These are phyloP conservation scores for Hydnomerulius pinastri DNA, from an alignment of 768 basidiomycete species.

Conservation along the genomic window DNA sequence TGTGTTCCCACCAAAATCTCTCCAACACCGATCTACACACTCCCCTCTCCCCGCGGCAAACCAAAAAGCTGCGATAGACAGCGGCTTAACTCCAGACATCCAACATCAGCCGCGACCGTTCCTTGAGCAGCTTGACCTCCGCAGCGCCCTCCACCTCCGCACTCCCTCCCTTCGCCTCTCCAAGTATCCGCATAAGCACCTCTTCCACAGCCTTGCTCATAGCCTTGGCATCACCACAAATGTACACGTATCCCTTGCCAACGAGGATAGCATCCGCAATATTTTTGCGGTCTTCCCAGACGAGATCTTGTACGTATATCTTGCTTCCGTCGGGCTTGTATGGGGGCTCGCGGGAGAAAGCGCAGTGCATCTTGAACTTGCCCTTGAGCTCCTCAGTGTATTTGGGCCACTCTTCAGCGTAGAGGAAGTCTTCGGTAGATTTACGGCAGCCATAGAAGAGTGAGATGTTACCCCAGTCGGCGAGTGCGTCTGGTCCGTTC, in stretches of 20 bases:
- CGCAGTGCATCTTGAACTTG: constrained; percentile 86
- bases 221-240: constrained; percentile 94
- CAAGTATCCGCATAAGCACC: constrained; percentile 77
- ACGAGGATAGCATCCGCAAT: constrained; percentile 89
- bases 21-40: not conserved
- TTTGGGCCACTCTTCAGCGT: constrained; percentile 92
- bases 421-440: constrained; percentile 88
- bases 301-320: constrained; percentile 97
- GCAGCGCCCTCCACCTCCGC: constrained; percentile 86
- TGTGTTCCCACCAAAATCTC: not conserved
- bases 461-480: constrained; percentile 93
- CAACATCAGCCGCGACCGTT: constrained; percentile 81
- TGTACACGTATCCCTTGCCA: constrained; percentile 96
- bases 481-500: constrained; percentile 90
- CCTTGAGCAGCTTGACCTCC: constrained; percentile 94
- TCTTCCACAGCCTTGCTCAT: constrained; percentile 98
- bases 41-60: not conserved
- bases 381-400: constrained; percentile 86
- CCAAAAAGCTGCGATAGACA: not conserved
- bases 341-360: constrained; percentile 88
- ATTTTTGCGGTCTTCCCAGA: constrained; percentile 84
- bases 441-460: constrained; percentile 97
- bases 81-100: constrained; percentile 82
- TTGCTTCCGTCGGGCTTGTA: constrained; percentile 90
- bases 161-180: constrained; percentile 90